Percentiles rank a stretch among this genome's conserved stretches.
Evolutionary conservation across 2,329 filamentous ascomycete genomes (phyloP).

Genomic region (Arthroderma sp.): DNA sequence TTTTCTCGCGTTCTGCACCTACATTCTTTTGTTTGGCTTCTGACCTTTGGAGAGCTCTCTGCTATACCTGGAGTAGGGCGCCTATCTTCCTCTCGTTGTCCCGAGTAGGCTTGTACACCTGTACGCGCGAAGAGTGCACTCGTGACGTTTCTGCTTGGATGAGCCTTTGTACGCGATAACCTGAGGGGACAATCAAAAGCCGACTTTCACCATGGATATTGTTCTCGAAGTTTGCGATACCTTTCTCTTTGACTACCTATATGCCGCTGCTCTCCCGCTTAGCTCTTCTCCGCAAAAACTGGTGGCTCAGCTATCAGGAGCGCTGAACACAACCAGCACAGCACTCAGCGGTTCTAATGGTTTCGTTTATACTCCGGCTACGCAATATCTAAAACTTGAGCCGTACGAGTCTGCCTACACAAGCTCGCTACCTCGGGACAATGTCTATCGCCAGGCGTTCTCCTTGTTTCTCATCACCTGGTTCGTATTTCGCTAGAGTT

Average conservation of each 20-base stretch:
- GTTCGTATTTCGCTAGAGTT: slow-evolving; percentile 38
- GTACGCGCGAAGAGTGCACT: no score
- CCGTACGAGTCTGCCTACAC: slow-evolving; percentile 66
- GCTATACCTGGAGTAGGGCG: no score
- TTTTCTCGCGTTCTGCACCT: no score
- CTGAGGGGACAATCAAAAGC: no score
- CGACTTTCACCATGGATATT: slow-evolving; percentile 58
- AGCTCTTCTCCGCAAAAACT: slow-evolving; percentile 29
- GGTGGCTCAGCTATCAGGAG: slow-evolving; percentile 38
- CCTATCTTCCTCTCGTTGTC: no score
- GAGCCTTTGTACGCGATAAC: no score
- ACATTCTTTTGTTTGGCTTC: no score
- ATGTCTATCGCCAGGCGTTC: slow-evolving; percentile 58
- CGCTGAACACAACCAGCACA: slow-evolving; percentile 41
- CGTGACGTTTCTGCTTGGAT: no score
- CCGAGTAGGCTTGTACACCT: no score
- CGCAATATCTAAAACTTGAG: slow-evolving; percentile 52
- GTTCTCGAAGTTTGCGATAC: slow-evolving; percentile 76
- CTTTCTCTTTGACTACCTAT: slow-evolving; percentile 66
- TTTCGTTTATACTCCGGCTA: slow-evolving; percentile 55
- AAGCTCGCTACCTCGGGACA: slow-evolving; percentile 66
- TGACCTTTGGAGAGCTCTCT: no score
- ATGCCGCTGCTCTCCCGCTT: slow-evolving; percentile 58
- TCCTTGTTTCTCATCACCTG: slow-evolving; percentile 77
- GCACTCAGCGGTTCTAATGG: slow-evolving; percentile 40